Evolutionary conservation across 2,329 filamentous ascomycete species (phyloP).

Genomic region (Aspergillus intermedius): DNA sequence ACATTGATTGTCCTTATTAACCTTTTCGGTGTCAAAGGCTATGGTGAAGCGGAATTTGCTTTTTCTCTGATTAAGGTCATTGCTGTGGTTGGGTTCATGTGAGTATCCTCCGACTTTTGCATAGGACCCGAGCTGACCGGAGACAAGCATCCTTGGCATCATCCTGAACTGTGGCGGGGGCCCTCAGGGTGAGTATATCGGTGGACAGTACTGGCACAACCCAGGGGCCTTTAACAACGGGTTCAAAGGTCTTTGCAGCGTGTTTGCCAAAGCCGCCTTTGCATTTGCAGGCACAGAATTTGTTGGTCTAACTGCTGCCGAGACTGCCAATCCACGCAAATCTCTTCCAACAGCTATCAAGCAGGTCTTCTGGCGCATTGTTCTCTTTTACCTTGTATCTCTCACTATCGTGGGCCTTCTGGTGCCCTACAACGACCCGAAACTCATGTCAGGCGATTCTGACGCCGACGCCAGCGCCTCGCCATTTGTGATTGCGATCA

Average conservation of each 20-base stretch:
- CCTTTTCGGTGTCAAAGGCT: constrained; percentile 78
- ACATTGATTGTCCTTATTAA: constrained; percentile 74
- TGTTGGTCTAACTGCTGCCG: constrained; percentile 54
- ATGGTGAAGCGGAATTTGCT: constrained; percentile 83
- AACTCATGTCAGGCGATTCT: constrained; percentile 54
- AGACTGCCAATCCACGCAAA: constrained; percentile 55
- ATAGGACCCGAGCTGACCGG: neutral
- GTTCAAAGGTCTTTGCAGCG: constrained; percentile 58
- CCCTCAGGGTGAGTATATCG: constrained; percentile 68
- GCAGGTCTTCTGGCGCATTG: constrained; percentile 92
- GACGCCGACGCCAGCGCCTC: constrained; percentile 67
- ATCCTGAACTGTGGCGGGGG: constrained; percentile 79
- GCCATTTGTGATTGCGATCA: constrained; percentile 88
- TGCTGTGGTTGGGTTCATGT: constrained; percentile 85
- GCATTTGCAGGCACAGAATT: constrained; percentile 58
- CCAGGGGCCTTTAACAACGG: constrained; percentile 71
- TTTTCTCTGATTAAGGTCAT: constrained; percentile 81
- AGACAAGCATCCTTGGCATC: constrained; percentile 66
- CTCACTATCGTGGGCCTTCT: constrained; percentile 74
- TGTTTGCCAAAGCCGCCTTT: constrained; percentile 59
- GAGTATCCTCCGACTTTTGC: constrained; percentile 27
- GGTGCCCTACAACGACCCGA: constrained; percentile 63
- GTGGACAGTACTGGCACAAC: constrained; percentile 66
- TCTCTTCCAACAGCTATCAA: constrained; percentile 81
- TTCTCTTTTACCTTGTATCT: constrained; percentile 81